Conservation (phyloP, 2,329 filamentous ascomycete genomes). For the Herpomyces periplanetae region DNA sequence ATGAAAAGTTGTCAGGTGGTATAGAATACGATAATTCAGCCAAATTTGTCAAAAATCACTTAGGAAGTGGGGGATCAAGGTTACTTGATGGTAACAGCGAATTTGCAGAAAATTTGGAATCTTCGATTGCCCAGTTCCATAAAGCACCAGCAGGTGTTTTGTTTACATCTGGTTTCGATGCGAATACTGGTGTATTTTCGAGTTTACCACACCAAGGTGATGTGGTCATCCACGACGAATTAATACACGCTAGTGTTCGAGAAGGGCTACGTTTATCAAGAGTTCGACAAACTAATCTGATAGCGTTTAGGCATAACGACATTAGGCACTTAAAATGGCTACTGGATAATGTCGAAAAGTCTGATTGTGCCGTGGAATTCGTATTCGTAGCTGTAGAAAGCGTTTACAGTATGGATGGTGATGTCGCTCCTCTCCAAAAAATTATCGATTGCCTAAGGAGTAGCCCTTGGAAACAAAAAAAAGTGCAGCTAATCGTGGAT, state of each 20-base stretch:
- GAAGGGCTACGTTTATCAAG: conserved; percentile 30
- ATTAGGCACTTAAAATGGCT: conserved; percentile 7
- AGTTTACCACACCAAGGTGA: conserved; percentile 19
- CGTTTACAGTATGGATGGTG: conserved; percentile 52
- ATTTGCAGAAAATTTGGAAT: conserved; percentile 18
- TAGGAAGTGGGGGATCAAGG: conserved; percentile 18
- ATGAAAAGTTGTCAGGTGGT: too few species aligned
- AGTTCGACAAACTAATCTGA: conserved; percentile 9
- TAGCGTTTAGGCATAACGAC: conserved; percentile 18
- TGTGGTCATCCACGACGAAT: conserved; percentile 19
- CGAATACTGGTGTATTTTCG: conserved; percentile 21
- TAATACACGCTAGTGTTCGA: conserved; percentile 37
- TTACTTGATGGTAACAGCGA: conserved; percentile 22
- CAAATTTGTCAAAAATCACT: too few species aligned
- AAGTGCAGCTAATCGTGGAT: conserved; percentile 22
- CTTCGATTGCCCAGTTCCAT: conserved; percentile 18
- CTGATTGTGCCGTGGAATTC: conserved; percentile 10
- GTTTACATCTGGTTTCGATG: conserved; percentile 21
- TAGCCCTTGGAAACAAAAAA: conserved; percentile 16
- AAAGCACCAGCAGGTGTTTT: conserved; percentile 16
- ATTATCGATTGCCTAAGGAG: conserved; percentile 17
- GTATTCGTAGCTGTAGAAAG: conserved; percentile 28
- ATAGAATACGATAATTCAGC: too few species aligned
- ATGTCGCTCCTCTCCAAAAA: conserved; percentile 20
- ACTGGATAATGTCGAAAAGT: conserved; percentile 4